Base-by-base conservation (phyloP, 176 grass and related monocot species). In the Carex myosuroides region DNA sequence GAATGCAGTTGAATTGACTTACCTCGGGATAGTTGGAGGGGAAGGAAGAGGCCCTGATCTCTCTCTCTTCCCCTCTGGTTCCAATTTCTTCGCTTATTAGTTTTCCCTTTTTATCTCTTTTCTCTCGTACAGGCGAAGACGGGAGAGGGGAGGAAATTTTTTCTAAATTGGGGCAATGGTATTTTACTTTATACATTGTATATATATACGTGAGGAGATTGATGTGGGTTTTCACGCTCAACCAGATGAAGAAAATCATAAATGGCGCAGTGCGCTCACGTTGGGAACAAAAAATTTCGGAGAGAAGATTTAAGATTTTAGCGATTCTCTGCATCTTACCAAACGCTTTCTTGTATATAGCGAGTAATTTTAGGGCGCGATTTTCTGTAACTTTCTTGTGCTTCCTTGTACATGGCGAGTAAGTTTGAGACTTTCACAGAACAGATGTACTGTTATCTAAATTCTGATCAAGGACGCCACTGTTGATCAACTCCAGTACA, bases 261-360 rank as follows among this genome's bases (percentile, higher is more conserved):
- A 80, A 80, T 80, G 48, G 77, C 77, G 55, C 77, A 80, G 29
- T 82, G 80, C 80, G 42, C 80, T 41, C 80, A 82, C 80, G 80
- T 82, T 82, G 22, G 22, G 50, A 55, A 77, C 50, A 77, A 30
- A 7, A 21, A 55, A 14, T 55, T 46, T 76, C 1, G n/a, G 24
- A 77, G 48, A 55, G 22, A 8, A 75, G 22, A 75, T 22, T 52
- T 13, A 29, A 74, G 70, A 74, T 75, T 29, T 55, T 55, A 6
- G 12, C 13, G 72, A 76, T 55, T 76, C 7, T 54, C 24, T 76
- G 48, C 17, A 55, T 76, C 44, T 29, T 76, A 32, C 2, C 44
- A 13, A 14, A 6, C 16, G 48, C 12, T 76, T 17, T 76, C 46
- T 76, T 76, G 2, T 55, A 5, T 76, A 16, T 16, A 76, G 48